Evolutionary conservation across 176 grass and related monocot species (phyloP), one percentile per base, ranked within the genome.

Genomic region (Rhipidocladum racemiflorum): DNA sequence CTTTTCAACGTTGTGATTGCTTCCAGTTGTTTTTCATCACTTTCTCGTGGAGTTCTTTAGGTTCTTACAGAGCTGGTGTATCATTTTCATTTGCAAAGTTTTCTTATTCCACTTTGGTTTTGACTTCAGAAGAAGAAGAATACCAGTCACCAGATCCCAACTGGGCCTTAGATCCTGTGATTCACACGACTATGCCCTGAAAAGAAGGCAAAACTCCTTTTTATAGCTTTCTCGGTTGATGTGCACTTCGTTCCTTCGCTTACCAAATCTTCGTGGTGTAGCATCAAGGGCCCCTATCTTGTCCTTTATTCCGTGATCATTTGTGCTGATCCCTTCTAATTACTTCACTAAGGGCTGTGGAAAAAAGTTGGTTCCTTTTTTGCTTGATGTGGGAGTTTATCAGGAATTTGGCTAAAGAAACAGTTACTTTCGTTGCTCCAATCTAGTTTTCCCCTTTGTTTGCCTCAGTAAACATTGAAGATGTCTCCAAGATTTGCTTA

Each of bases 201-300:
- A 85, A 89, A 89, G 39, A 29, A 67, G 60, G 70, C 70, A 85
- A 85, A 6, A 76, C 55, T 51, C 39, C 9, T 86, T 85, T 75
- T 13, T 11, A 28, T 67, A 13, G 6, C 64, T 75, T 49, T 59
- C 15, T 81, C 38, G 16, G 11, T 32, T 85, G 27, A 75, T 81
- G 77, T 44, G 57, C 67, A 57, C 70, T 75, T 81, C 15, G 25
- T 39, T 59, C 38, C 61, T 81, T 87, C 36, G 61, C 87, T 89
- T 57, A 85, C 82, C 45, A 70, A 85, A 68, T 76, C 82, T 89
- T 50, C 49, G 9, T 13, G 30, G 34, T 68, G 67, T 53, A 61
- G 6, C 53, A 57, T 63, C 35, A 42, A 77, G 44, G 44, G 11
- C 65, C 34, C 44, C 28, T 78, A 77, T 4, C 20, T 5, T 20